Percentiles rank a stretch among this genome's conserved stretches.
These are phyloP conservation scores for Leishmania gerbilli DNA, from an alignment of 208 protist species.

Conservation along the genomic window DNA sequence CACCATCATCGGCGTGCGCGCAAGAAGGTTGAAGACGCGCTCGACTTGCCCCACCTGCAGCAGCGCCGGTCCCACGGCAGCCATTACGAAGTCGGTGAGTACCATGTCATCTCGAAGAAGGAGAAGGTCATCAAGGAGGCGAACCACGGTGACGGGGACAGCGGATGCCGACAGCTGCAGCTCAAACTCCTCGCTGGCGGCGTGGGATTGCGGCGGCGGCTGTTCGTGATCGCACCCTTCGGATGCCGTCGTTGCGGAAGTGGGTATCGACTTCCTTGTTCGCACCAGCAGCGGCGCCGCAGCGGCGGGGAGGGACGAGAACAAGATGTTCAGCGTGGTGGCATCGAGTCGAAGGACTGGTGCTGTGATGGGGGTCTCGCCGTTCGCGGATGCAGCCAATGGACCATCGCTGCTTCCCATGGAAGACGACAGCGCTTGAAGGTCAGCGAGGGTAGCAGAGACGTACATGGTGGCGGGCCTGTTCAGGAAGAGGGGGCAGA, in stretches of 20 bases:
- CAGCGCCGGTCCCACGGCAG: slow-evolving; percentile 55
- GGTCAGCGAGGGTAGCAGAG: slow-evolving; percentile 3
- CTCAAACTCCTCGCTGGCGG: neutral
- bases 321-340: slow-evolving; percentile 64
- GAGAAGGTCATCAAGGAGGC: slow-evolving; percentile 64
- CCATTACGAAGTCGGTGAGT: slow-evolving; percentile 69
- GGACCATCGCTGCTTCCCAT: neutral
- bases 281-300: neutral
- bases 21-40: slow-evolving; percentile 64
- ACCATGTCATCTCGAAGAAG: slow-evolving; percentile 67
- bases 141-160: slow-evolving; percentile 42
- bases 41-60: slow-evolving; percentile 60
- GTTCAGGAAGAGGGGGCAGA: slow-evolving; percentile 45
- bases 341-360: slow-evolving; percentile 33
- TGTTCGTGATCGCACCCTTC: neutral
- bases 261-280: neutral
- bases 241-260: neutral
- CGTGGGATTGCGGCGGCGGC: neutral
- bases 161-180: slow-evolving; percentile 27
- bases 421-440: neutral
- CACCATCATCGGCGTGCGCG: slow-evolving; percentile 46
- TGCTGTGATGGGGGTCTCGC: neutral
- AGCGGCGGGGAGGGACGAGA: slow-evolving; percentile 43
- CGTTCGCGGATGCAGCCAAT: too few relatives aligned
- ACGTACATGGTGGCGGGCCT: slow-evolving; percentile 19